These are phyloP conservation scores for Tetrapisispora namnaoensis DNA, from an alignment of 805 yeast species.

Conservation along the genomic window DNA sequence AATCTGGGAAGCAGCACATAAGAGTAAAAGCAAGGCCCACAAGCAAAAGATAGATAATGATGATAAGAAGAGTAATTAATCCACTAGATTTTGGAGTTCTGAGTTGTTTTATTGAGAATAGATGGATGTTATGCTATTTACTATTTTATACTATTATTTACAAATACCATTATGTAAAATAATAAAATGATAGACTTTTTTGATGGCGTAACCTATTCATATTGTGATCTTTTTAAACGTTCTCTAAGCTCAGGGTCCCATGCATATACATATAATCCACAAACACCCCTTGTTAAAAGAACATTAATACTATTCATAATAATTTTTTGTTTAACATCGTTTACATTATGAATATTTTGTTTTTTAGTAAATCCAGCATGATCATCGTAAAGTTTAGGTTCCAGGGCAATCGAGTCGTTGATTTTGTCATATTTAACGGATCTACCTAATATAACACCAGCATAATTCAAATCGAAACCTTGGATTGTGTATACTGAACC, in stretches of 20 bases:
- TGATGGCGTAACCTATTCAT: background rate
- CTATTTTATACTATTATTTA: background rate
- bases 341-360: slow-evolving; percentile 31
- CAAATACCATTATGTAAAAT: background rate
- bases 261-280: slow-evolving; percentile 35
- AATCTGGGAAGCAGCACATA: slow-evolving; percentile 60
- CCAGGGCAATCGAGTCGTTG: slow-evolving; percentile 28
- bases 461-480: slow-evolving; percentile 40
- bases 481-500: slow-evolving; percentile 41
- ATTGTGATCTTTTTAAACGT: slow-evolving; percentile 18
- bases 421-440: slow-evolving; percentile 32
- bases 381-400: slow-evolving; percentile 35
- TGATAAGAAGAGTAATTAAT: background rate
- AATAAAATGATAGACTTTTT: background rate
- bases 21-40: slow-evolving; percentile 15
- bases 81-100: no score
- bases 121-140: background rate
- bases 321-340: slow-evolving; percentile 32
- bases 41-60: background rate
- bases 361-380: slow-evolving; percentile 38
- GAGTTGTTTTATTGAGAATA: no score
- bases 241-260: slow-evolving; percentile 33
- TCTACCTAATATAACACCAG: slow-evolving; percentile 38
- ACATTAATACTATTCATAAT: slow-evolving; percentile 38
- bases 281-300: slow-evolving; percentile 37